These are phyloP conservation scores for Cryomyces antarcticus DNA, from an alignment of 495 filamentous ascomycete species.

Conservation along the genomic window DNA sequence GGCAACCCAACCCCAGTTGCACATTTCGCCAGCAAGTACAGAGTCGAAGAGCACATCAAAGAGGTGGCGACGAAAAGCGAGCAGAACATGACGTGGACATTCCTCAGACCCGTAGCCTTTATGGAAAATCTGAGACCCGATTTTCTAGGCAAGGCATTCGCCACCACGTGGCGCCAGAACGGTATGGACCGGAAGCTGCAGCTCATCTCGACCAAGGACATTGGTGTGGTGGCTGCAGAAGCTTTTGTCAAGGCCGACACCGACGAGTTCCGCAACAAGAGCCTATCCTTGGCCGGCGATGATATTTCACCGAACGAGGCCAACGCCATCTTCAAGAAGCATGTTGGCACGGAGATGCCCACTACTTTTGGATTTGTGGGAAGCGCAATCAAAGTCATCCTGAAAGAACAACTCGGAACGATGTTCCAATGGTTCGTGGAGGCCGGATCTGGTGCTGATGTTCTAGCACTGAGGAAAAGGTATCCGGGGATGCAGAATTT, in stretches of 20 bases:
- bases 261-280: constrained; percentile 6
- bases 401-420: constrained; percentile 4
- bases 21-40: constrained; percentile 8
- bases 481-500: constrained; percentile 5
- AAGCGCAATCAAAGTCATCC: constrained; percentile 1
- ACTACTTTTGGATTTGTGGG: constrained; percentile 5
- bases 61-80: neutral
- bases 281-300: constrained; percentile 8
- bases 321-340: constrained; percentile 6
- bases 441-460: constrained; percentile 4
- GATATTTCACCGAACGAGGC: constrained; percentile 4
- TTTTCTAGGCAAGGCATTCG: constrained; percentile 9
- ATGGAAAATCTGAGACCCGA: constrained; percentile 22
- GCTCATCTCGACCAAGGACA: constrained; percentile 17
- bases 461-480: constrained; percentile 1
- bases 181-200: constrained; percentile 6
- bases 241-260: constrained; percentile 10
- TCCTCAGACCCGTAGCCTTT: constrained; percentile 23
- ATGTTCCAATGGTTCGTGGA: constrained; percentile 10
- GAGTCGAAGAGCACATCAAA: constrained; percentile 6
- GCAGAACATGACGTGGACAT: constrained; percentile 8
- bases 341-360: constrained; percentile 5
- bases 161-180: constrained; percentile 7
- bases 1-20: constrained; percentile 5
- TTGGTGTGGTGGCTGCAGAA: constrained; percentile 19